phyloP scores from a whole-genome alignment of 441 rosid species.

The Eutrema salsugineum region DNA sequence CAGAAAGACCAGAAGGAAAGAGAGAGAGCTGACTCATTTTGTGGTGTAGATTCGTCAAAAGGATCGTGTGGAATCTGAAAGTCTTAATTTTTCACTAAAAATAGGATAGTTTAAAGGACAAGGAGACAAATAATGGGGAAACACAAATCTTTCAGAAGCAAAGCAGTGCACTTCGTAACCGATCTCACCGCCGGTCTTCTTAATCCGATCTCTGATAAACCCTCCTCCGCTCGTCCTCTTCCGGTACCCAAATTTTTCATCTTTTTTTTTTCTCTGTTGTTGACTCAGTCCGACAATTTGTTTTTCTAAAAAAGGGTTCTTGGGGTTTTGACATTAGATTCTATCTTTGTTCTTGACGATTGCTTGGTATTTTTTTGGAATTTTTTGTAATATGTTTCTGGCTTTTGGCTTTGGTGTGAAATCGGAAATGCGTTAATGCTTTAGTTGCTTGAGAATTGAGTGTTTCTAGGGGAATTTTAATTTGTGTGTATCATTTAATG shows the following conservation, averaged over 20 bases:
- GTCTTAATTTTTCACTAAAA: slow-evolving; percentile 16
- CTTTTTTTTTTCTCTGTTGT: neutral
- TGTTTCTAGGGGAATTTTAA: neutral
- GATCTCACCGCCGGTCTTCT: slow-evolving; percentile 92
- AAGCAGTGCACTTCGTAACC: slow-evolving; percentile 89
- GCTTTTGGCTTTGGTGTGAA: neutral
- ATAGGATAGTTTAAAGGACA: neutral
- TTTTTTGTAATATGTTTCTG: neutral
- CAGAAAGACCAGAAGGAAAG: neutral
- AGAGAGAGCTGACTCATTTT: slow-evolving; percentile 1
- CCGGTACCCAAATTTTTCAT: slow-evolving; percentile 30
- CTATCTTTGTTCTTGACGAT: neutral
- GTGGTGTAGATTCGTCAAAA: slow-evolving; percentile 18
- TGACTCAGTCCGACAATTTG: neutral
- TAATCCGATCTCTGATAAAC: slow-evolving; percentile 90
- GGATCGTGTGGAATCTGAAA: slow-evolving; percentile 1
- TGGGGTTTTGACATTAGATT: neutral
- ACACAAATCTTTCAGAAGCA: slow-evolving; percentile 77
- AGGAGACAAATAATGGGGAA: slow-evolving; percentile 50
- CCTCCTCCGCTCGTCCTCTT: slow-evolving; percentile 43
- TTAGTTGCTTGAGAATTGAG: neutral
- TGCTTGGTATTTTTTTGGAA: neutral
- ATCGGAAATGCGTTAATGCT: neutral
- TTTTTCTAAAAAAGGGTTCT: neutral
- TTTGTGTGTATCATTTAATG: slow-evolving; percentile 1